Evolutionary conservation across 768 basidiomycete genomes (phyloP), one percentile per base, ranked within the genome.

Genomic region (Collybia mongolica): DNA sequence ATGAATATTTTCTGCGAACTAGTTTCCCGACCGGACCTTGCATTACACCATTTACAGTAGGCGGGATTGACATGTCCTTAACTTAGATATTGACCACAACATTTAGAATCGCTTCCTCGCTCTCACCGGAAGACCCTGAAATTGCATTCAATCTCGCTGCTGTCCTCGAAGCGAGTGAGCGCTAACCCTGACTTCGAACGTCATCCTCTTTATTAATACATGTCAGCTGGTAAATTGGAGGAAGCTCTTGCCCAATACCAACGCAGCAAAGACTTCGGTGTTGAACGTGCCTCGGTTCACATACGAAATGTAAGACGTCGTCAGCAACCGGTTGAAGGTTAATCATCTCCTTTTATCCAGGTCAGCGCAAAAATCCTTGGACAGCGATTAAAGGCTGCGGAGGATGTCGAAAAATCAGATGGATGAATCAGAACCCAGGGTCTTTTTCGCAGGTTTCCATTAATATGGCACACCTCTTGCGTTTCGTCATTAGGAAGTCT

Each of bases 61-160:
- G 76, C 72, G 43, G 19, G 55, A 54, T 59, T 51, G 54, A 52
- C 55, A 57, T 59, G 47, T 53, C 52, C 62, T 62, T 58, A 60
- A 62, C 66, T 57, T 39, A 60, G 56, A 44, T 54, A 55, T 62
- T 69, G 49, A 68, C 52, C 61, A 63, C 60, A 54, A 62, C 63
- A 52, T 69, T 23, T 44, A 94, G 92, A 58, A 84, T 88, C 64
- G 92, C 92, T 43, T 76, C 83, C 39, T 83, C 84, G n/a, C 79
- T 94, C 58, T 80, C 86, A 52, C 92, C 92, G 40, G 88, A 91
- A 66, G 92, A 94, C 74, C 85, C 88, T 65, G 92, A 94, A 66
- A 91, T 93, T 61, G 85, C 89, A 14, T 94, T 93, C 76, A 94
- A 94, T 72, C 80, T 92, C 51, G 92, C 88, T 44, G 92, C 90